A percentile compares a stretch with the other conserved stretches of the same genome.
Conservation (phyloP, 2,329 filamentous ascomycete species). For the Elsinoe arachidis region DNA sequence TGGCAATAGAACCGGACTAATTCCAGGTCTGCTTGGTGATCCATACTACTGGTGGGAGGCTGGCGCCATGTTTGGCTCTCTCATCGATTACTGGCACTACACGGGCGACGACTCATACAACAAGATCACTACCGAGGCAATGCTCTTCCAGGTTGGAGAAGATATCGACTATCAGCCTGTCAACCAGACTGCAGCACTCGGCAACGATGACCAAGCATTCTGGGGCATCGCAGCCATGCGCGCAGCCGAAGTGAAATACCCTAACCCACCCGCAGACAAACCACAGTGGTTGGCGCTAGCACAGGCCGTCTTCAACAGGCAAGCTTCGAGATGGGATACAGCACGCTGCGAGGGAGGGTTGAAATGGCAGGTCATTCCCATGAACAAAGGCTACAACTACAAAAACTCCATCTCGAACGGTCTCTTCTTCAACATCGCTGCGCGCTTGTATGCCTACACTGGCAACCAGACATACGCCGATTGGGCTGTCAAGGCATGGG, state of each 20-base stretch:
- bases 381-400: constrained; percentile 58
- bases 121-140: constrained; percentile 46
- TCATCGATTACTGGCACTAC: constrained; percentile 62
- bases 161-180: constrained; percentile 50
- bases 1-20: constrained; percentile 23
- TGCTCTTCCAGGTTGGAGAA: constrained; percentile 52
- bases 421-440: constrained; percentile 49
- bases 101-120: constrained; percentile 60
- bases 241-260: constrained; percentile 44
- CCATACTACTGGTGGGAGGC: constrained; percentile 73
- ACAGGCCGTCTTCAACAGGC: constrained; percentile 31
- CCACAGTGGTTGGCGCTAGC: constrained; percentile 37
- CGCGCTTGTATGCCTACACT: constrained; percentile 69
- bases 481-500: constrained; percentile 64
- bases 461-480: constrained; percentile 68
- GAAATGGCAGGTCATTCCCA: constrained; percentile 61
- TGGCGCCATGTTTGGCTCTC: constrained; percentile 51
- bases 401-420: constrained; percentile 53
- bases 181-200: constrained; percentile 32
- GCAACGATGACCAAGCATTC: constrained; percentile 50
- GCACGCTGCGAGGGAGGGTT: constrained; percentile 28
- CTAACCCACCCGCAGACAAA: constrained; percentile 31
- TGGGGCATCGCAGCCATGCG: constrained; percentile 49
- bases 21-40: constrained; percentile 3
- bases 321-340: constrained; percentile 28